phyloP scores from a whole-genome alignment of 768 basidiomycete species.

The Mycena crocata region DNA sequence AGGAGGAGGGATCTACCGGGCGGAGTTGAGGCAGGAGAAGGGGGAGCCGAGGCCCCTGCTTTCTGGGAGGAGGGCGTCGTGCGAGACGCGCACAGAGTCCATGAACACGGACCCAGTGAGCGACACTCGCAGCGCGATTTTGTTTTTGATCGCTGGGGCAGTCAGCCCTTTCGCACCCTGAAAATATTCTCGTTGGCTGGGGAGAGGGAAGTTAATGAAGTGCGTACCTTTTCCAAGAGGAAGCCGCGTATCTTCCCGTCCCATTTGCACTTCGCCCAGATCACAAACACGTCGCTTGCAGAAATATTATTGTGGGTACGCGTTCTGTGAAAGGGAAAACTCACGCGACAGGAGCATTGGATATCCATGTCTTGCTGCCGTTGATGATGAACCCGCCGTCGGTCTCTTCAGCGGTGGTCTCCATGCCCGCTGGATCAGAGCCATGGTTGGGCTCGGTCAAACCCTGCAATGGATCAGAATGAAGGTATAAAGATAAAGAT shows the following conservation, averaged over 20 bases:
- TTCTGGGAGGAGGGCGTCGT: constrained; percentile 81
- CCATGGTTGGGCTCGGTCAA: constrained; percentile 97
- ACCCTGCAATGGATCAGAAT: constrained; percentile 62
- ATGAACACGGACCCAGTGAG: constrained; percentile 91
- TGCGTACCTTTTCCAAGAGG: constrained; percentile 84
- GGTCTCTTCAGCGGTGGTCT: constrained; percentile 87
- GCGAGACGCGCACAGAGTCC: constrained; percentile 85
- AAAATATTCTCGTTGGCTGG: background rate
- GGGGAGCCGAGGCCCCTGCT: constrained; percentile 84
- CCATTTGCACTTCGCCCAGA: constrained; percentile 98
- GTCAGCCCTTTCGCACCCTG: constrained; percentile 86
- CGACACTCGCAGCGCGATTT: constrained; percentile 89
- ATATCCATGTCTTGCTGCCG: constrained; percentile 98
- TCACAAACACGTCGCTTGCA: constrained; percentile 84
- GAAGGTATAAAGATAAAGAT: constrained; percentile 3
- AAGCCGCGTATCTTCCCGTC: constrained; percentile 92
- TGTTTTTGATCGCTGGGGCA: constrained; percentile 92
- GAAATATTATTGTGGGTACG: constrained; percentile 21
- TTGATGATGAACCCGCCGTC: constrained; percentile 88
- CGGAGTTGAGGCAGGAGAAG: constrained; percentile 94
- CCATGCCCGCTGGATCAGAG: constrained; percentile 98
- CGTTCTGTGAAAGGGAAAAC: constrained; percentile 40
- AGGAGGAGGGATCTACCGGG: constrained; percentile 55
- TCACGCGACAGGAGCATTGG: constrained; percentile 91
- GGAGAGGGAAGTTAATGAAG: background rate